Evolutionary conservation across 2,329 filamentous ascomycete species (phyloP).

Genomic region (Ophiocordyceps unilateralis): DNA sequence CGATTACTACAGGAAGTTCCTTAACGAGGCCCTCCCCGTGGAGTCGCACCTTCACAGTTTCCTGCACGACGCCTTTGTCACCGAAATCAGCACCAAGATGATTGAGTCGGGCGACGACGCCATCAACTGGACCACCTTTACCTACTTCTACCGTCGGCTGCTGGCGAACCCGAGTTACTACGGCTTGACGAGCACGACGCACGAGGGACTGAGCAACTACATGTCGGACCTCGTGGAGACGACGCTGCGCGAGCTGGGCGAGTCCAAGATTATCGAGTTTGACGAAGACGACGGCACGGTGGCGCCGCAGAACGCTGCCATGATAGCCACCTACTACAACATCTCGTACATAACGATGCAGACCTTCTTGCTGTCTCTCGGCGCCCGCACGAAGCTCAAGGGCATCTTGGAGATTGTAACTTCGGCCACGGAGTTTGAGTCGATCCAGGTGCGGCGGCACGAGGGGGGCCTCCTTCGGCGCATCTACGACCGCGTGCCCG

Average conservation of each 20-base stretch:
- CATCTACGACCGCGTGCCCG: constrained; percentile 86
- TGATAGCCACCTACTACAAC: constrained; percentile 98
- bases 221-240: constrained; percentile 89
- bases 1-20: constrained; percentile 97
- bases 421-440: constrained; percentile 90
- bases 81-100: constrained; percentile 90
- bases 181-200: constrained; percentile 69
- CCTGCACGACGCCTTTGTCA: constrained; percentile 89
- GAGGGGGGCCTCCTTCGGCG: constrained; percentile 76
- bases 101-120: constrained; percentile 92
- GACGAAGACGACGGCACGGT: constrained; percentile 89
- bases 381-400: constrained; percentile 81
- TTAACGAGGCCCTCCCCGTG: constrained; percentile 88
- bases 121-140: constrained; percentile 96
- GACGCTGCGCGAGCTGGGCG: constrained; percentile 74
- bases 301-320: constrained; percentile 80
- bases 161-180: constrained; percentile 96
- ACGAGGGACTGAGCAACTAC: constrained; percentile 86
- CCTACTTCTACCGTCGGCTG: constrained; percentile 91
- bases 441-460: constrained; percentile 83
- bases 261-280: constrained; percentile 89
- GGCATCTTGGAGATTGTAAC: constrained; percentile 93
- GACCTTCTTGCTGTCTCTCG: constrained; percentile 85
- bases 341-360: constrained; percentile 99
- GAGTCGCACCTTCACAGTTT: constrained; percentile 88